Conservation (phyloP, 2,329 filamentous ascomycete genomes). For the Salinomyces thailandicus region DNA sequence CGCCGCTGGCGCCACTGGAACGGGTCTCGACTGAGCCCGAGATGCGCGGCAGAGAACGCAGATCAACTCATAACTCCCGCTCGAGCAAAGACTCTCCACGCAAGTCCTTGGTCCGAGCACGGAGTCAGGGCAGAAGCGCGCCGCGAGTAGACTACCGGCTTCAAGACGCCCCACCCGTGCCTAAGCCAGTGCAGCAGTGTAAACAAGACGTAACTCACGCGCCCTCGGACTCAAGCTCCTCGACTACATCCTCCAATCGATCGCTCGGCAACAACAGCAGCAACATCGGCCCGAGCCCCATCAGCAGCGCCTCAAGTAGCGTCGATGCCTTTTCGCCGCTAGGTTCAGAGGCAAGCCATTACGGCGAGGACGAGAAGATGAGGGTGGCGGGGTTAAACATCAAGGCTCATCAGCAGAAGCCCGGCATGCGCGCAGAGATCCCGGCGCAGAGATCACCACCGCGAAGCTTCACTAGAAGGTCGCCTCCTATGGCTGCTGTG, state of each 20-base stretch:
- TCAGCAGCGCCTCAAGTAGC: constrained; percentile 24
- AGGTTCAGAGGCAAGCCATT: constrained; percentile 5
- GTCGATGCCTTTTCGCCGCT: constrained; percentile 20
- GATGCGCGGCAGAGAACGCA: constrained; percentile 7
- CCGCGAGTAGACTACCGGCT: constrained; percentile 18
- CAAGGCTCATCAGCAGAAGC: constrained; percentile 14
- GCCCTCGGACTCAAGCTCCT: constrained; percentile 23
- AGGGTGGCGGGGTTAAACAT: constrained; percentile 15
- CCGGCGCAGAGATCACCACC: constrained; percentile 15
- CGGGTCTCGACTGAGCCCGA: constrained; percentile 12
- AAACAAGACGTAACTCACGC: constrained; percentile 18
- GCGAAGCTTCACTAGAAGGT: constrained; percentile 10
- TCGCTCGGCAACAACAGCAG: constrained; percentile 18
- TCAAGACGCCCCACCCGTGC: constrained; percentile 25
- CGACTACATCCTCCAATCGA: constrained; percentile 16
- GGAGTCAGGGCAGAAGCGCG: constrained; percentile 15
- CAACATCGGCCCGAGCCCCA: constrained; percentile 20
- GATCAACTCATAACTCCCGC: constrained; percentile 10
- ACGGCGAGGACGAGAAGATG: constrained; percentile 19
- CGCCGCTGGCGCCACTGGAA: constrained; percentile 5
- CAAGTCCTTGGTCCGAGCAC: constrained; percentile 4
- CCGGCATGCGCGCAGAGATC: constrained; percentile 18
- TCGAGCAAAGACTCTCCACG: too few species aligned
- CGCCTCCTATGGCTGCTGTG: constrained; percentile 2
- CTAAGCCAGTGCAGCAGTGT: constrained; percentile 19